These are phyloP conservation scores for Scutellaria galericulata DNA, from an alignment of 257 asterid genomes.

Conservation along the genomic window DNA sequence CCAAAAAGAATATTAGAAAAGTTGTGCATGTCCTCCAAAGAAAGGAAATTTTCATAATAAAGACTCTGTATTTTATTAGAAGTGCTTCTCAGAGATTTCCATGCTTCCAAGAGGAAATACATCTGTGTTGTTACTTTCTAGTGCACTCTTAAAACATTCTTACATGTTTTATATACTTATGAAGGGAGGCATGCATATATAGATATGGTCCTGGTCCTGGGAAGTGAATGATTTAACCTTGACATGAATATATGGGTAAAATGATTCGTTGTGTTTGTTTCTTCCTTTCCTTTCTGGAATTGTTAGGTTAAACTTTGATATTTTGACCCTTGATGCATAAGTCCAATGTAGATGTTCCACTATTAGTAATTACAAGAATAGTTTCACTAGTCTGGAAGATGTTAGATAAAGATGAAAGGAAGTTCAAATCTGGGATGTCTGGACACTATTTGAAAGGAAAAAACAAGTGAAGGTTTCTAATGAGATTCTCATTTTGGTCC, in stretches of 20 bases:
- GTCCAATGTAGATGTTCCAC: neutral
- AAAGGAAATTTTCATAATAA: neutral
- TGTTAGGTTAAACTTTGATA: neutral
- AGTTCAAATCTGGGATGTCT: neutral
- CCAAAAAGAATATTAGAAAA: neutral
- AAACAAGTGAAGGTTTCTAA: neutral
- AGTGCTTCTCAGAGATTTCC: neutral
- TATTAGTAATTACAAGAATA: neutral
- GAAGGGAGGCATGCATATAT: neutral
- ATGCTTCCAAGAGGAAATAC: neutral
- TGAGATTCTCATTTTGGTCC: slow-evolving; percentile 16
- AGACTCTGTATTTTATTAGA: neutral
- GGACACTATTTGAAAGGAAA: neutral
- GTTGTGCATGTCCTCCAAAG: neutral
- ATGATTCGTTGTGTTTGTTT: neutral
- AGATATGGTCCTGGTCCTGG: neutral
- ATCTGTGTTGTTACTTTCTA: neutral
- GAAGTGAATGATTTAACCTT: neutral
- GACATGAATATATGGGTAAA: neutral
- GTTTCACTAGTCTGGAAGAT: slow-evolving; percentile 5
- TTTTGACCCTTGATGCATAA: neutral
- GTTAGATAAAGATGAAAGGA: neutral
- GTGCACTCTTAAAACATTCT: neutral
- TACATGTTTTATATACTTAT: neutral
- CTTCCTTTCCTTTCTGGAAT: neutral